Evolutionary conservation across 805 yeast species (phyloP).

Genomic region (Wickerhamomyces sydowiorum): DNA sequence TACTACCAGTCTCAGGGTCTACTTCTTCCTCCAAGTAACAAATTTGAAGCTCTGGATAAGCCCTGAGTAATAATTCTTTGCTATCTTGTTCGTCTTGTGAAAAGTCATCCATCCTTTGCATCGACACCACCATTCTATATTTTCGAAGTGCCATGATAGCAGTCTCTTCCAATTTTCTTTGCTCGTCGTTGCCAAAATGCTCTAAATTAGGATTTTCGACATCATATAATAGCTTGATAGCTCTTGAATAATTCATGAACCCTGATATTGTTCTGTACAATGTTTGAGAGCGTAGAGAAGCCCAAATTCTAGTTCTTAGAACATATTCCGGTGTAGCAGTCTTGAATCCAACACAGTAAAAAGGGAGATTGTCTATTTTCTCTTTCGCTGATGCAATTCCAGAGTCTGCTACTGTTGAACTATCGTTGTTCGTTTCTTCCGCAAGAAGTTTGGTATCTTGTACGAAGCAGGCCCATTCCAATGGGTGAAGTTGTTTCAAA

Average conservation of each 20-base stretch:
- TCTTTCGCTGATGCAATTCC: conserved; percentile 10
- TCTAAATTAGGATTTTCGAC: conserved; percentile 45
- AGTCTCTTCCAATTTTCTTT: conserved; percentile 36
- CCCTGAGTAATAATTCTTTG: conserved; percentile 52
- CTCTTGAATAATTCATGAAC: conserved; percentile 63
- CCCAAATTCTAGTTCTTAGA: conserved; percentile 70
- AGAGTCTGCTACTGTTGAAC: conserved; percentile 12
- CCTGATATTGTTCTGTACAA: conserved; percentile 70
- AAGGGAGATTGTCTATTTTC: conserved; percentile 47
- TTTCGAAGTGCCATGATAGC: conserved; percentile 54
- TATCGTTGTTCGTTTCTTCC: conserved; percentile 34
- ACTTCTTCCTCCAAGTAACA: conserved; percentile 53
- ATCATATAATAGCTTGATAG: conserved; percentile 57
- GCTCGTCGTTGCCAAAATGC: conserved; percentile 26
- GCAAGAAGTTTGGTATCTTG: conserved; percentile 56
- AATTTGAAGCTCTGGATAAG: conserved; percentile 63
- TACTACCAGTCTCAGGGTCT: conserved; percentile 29
- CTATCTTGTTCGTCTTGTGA: conserved; percentile 52
- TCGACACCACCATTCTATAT: conserved; percentile 58
- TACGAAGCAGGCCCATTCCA: conserved; percentile 69
- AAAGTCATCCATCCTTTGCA: conserved; percentile 55
- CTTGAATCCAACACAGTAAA: conserved; percentile 59
- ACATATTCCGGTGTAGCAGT: conserved; percentile 52
- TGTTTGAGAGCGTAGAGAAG: conserved; percentile 69
- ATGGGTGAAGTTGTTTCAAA: conserved; percentile 54